Conservation (phyloP, 495 filamentous ascomycete species). For the Tuber melanosporum region DNA sequence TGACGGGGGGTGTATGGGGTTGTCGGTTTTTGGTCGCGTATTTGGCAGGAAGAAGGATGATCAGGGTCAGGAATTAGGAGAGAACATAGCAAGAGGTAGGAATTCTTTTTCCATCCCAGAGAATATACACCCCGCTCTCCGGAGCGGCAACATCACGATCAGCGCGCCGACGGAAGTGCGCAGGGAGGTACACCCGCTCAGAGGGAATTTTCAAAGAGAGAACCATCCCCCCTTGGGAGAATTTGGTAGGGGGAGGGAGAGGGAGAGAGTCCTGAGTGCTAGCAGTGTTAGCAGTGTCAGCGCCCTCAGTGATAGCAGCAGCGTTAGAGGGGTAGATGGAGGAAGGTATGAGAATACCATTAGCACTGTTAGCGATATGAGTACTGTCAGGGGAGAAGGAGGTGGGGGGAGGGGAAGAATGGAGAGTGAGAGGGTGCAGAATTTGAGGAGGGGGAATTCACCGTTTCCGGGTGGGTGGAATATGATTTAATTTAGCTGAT, state of each 20-base stretch:
- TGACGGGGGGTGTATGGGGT: background rate
- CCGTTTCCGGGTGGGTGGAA: constrained; percentile 21
- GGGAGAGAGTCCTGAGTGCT: background rate
- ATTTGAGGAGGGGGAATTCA: constrained; percentile 22
- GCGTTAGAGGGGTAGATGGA: background rate
- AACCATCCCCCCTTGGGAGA: background rate
- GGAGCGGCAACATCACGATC: background rate
- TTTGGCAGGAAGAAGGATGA: background rate
- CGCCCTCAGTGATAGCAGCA: background rate
- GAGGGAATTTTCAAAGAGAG: background rate
- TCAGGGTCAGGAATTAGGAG: background rate
- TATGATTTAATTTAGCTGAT: constrained; percentile 14
- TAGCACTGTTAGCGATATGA: background rate
- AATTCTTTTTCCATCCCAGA: background rate
- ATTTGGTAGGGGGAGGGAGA: background rate
- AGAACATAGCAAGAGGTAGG: background rate
- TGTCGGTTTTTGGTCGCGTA: background rate
- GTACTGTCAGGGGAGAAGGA: background rate
- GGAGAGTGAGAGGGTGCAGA: background rate
- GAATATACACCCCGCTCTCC: background rate
- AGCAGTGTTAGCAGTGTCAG: background rate
- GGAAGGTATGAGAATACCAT: background rate
- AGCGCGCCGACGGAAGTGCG: background rate
- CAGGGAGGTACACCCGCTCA: background rate
- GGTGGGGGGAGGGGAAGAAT: background rate